Percentiles rank a stretch among this genome's conserved stretches.
Conservation (phyloP, 805 yeast species). For the Lachancea mirantina region DNA sequence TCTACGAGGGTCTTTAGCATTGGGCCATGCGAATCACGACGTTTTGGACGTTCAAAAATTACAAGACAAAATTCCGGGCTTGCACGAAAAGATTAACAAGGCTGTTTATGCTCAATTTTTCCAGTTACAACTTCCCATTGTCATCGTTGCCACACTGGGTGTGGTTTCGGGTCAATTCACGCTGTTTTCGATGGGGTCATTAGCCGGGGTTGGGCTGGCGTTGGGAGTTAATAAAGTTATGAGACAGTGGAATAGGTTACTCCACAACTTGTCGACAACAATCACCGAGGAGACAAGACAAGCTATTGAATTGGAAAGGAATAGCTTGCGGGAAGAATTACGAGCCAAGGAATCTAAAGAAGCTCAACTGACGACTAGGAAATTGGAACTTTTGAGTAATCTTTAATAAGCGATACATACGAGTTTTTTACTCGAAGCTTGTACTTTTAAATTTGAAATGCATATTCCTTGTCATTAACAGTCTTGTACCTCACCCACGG, state of each 20-base stretch:
- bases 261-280: conserved; percentile 7
- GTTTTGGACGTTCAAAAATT: conserved; percentile 11
- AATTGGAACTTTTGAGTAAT: no score
- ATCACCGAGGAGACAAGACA: conserved; percentile 12
- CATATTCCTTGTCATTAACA: conserved; percentile 35
- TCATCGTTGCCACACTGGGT: conserved; percentile 24
- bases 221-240: conserved; percentile 30
- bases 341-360: neutral
- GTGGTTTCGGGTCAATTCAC: conserved; percentile 25
- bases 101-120: conserved; percentile 23
- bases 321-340: conserved; percentile 1
- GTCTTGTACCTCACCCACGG: conserved; percentile 72
- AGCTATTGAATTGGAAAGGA: conserved; percentile 13
- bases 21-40: conserved; percentile 3
- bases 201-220: conserved; percentile 27
- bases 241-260: conserved; percentile 24
- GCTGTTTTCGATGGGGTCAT: conserved; percentile 28
- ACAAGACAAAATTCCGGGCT: conserved; percentile 13
- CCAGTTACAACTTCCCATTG: conserved; percentile 29
- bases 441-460: conserved; percentile 15
- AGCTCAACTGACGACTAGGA: no score
- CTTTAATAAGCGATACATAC: conserved; percentile 2
- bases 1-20: conserved; percentile 23
- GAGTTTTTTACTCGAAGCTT: neutral
- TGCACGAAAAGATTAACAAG: conserved; percentile 25